Conservation (phyloP, 2,329 filamentous ascomycete species). For the Ophiosphaerella korrae region DNA sequence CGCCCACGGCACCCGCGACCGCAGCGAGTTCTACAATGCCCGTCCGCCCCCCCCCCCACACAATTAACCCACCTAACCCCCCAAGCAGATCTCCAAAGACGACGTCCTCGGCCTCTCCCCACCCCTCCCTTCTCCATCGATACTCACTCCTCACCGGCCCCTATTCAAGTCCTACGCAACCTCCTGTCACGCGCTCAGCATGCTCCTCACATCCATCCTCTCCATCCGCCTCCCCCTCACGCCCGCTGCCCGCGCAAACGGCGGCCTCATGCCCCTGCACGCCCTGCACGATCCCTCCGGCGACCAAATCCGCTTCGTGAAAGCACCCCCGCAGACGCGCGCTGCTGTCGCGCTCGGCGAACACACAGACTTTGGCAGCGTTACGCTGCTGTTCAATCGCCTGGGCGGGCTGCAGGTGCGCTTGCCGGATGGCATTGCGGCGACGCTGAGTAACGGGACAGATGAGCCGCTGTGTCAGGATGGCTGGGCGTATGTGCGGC, state of each 20-base stretch:
- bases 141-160: conserved; percentile 46
- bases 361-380: conserved; percentile 63
- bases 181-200: conserved; percentile 53
- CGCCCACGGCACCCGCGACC: conserved; percentile 54
- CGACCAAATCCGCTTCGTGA: conserved; percentile 61
- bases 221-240: conserved; percentile 52
- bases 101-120: conserved; percentile 52
- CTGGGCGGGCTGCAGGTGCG: conserved; percentile 61
- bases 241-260: conserved; percentile 19
- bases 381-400: conserved; percentile 63
- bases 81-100: conserved; percentile 55
- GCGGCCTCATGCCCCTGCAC: conserved; percentile 55
- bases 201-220: conserved; percentile 51
- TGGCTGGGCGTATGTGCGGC: conserved; percentile 59
- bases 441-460: background rate
- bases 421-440: conserved; percentile 43
- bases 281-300: conserved; percentile 50
- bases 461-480: conserved; percentile 31
- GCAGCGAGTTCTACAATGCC: conserved; percentile 63
- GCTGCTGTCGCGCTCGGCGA: conserved; percentile 56
- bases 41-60: conserved; percentile 18
- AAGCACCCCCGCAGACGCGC: conserved; percentile 53
- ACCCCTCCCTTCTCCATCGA: conserved; percentile 49
- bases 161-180: conserved; percentile 53
- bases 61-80: background rate